Base-by-base conservation (phyloP, 2,329 filamentous ascomycete genomes). In the Fusarium mangiferae region DNA sequence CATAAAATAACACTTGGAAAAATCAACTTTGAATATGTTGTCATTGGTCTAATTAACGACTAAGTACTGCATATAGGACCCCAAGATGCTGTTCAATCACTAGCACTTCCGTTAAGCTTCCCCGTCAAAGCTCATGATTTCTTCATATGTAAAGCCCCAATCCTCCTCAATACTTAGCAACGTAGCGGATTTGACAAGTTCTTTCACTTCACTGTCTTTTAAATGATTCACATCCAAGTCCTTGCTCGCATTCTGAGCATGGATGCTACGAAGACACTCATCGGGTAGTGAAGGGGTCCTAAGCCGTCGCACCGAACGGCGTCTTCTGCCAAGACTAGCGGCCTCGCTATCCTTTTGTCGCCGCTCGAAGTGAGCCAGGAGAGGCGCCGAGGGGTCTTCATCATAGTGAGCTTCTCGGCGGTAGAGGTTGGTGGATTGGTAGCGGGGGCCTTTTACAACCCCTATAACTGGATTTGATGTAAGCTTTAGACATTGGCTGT, bases 381-480 rank as follows among this genome's bases (percentile, higher is more conserved):
- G 81, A 6, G 87, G 88, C 49, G 78, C 79, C 3, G 62, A 64
- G 0, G 83, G 81, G 46, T 90, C 84, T 5, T 80, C 78, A 24
- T 87, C 76, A 6, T 84, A 72, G 72, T 91, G 90, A 3, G 84
- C 84, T 11, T 90, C 86, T 10, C 67, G 75, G 8, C 85, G 81
- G 75, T 85, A 90, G 5, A 90, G 79, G 3, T 81, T 81, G 1
- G 86, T 85, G 4, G 80, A 72, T 2, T 80, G 68, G 74, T 92
- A 92, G 6, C 81, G 79, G 0, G 86, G 85, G 3, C 90, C 90
- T 75, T 92, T 87, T 5, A 90, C 84, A 10, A 84, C 87, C 35
- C 90, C 90, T 35, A 91, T 80, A 11, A 84, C 83, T 5, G 82
- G 86, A 71, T 89, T 84, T 1, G 80, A 78, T 58, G 85, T 82